Percentiles rank a stretch among this genome's conserved stretches.
These are phyloP conservation scores for Leishmania gerbilli DNA, from an alignment of 208 protist species.

Conservation along the genomic window DNA sequence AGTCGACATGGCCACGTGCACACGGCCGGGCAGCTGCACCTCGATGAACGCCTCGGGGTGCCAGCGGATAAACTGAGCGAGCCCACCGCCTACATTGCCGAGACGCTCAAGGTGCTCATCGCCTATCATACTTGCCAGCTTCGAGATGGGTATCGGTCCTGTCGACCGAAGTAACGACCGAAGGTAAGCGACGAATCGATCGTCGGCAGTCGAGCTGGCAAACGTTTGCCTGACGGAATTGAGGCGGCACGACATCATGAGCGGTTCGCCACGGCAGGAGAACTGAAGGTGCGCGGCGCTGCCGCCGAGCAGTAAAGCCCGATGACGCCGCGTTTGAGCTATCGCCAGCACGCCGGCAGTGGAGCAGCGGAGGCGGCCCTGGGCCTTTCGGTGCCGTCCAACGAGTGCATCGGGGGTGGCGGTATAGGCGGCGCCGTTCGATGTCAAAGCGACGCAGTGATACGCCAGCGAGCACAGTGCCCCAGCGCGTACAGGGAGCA, in stretches of 20 bases:
- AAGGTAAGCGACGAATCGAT: not conserved
- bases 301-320: not conserved
- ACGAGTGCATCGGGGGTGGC: not conserved
- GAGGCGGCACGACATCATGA: not conserved
- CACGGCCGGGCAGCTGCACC: constrained; percentile 37
- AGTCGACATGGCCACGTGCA: constrained; percentile 33
- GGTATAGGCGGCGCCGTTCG: not conserved
- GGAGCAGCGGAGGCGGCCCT: not conserved
- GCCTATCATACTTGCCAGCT: constrained; percentile 47
- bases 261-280: not conserved
- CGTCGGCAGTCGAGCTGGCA: not conserved
- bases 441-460: not conserved
- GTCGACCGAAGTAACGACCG: constrained; percentile 13
- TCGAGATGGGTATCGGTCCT: constrained; percentile 68
- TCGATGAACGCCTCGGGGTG: constrained; percentile 24
- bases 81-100: constrained; percentile 28
- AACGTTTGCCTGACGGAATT: not conserved
- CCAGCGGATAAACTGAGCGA: constrained; percentile 28
- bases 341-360: not conserved
- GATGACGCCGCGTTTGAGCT: not conserved
- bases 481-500: not conserved
- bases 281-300: not conserved
- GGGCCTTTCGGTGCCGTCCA: too few relatives aligned
- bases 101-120: constrained; percentile 67
- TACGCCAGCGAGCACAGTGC: not conserved